Evolutionary conservation across 2,329 filamentous ascomycete species (phyloP), one percentile per base, ranked within the genome.

Genomic region (Albophoma yamanashiensis): DNA sequence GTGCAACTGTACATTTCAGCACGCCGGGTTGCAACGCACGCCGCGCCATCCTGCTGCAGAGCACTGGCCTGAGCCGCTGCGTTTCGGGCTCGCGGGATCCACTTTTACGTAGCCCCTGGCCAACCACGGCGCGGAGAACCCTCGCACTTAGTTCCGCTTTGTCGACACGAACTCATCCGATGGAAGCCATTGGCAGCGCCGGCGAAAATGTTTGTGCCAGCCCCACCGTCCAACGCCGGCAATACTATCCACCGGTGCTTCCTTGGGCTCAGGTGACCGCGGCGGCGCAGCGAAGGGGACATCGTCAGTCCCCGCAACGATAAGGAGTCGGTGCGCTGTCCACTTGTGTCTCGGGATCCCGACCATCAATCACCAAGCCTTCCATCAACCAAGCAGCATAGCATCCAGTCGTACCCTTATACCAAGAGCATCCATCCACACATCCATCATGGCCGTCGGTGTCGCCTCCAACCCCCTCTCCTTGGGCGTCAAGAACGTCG

Each of bases 361-460:
- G 11, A 40, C 45, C 42, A 43, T 59, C 56, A 55, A 17, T 34
- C 25, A 57, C 31, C 53, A 38, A 12, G 25, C n/a, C 36, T 34
- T n/a, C 11, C 31, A 59, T 57, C 42, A 14, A 27, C 15, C 36
- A 56, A 52, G 43, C 52, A 57, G 14, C 50, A 60, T 47, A 64
- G 34, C 58, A 60, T 55, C 42, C 39, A 40, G n/a, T 20, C 39
- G 6, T 17, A 17, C 40, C 52, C 57, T 39, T 31, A 55, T 38
- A 58, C 38, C 52, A 43, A 50, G 20, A 62, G 61, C 56, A 53
- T 59, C 9, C 4, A 38, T 6, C 5, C 36, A 38, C 12, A 6
- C 36, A 38, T 38, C 59, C 65, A 68, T 45, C 66, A 76, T 76
- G 74, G 69, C 72, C 61, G 64, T 74, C 66, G 67, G 71, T 40